Conservation (phyloP, 2,329 filamentous ascomycete species). For the Alternaria arborescens region DNA sequence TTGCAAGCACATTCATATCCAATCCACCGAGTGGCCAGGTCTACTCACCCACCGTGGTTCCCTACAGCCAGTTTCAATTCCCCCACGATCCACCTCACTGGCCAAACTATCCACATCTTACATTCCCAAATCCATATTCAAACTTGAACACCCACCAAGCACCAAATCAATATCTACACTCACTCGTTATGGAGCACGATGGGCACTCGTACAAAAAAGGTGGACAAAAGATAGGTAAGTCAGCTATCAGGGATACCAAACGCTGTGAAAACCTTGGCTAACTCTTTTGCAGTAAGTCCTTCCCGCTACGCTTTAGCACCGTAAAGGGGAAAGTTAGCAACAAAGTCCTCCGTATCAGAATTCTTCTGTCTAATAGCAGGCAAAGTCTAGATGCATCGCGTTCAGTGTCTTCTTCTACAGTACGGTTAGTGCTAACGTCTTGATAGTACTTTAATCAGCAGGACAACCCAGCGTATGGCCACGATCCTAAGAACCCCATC, state of each 20-base stretch:
- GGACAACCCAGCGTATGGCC: neutral
- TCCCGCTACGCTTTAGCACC: neutral
- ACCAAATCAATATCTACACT: neutral
- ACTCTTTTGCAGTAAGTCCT: neutral
- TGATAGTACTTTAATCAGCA: neutral
- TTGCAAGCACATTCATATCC: neutral
- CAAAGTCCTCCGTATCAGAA: neutral
- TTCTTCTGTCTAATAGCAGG: neutral
- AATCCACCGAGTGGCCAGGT: neutral
- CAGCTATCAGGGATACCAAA: neutral
- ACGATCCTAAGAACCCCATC: neutral
- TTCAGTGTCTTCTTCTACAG: neutral
- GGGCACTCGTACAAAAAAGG: neutral
- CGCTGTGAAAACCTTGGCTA: neutral
- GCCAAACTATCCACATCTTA: neutral
- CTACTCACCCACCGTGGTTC: neutral
- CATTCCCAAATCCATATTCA: neutral
- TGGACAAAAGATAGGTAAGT: neutral
- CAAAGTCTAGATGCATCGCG: neutral
- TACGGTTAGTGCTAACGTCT: neutral
- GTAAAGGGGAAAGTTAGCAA: neutral
- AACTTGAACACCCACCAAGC: neutral
- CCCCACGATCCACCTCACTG: no score
- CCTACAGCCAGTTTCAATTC: neutral
- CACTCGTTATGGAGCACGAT: neutral